Conservation (phyloP, 2,329 filamentous ascomycete species). For the Xylariaceae sp. region DNA sequence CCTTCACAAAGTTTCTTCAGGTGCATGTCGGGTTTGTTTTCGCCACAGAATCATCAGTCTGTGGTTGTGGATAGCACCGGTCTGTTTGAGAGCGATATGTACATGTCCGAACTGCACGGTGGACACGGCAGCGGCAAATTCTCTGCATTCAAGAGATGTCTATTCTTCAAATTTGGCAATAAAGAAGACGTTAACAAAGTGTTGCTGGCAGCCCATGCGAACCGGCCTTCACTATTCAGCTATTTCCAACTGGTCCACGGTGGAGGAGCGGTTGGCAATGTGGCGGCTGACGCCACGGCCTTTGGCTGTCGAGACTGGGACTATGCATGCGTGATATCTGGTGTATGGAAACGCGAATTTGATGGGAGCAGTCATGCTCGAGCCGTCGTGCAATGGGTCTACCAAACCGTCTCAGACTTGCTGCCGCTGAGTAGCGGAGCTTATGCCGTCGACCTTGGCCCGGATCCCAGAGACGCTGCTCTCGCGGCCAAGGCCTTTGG, state of each 20-base stretch:
- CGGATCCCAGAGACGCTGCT: constrained; percentile 50
- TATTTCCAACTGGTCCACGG: constrained; percentile 60
- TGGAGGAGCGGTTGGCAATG: constrained; percentile 45
- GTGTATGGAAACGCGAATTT: constrained; percentile 52
- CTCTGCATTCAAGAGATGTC: constrained; percentile 58
- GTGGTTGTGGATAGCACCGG: constrained; percentile 42
- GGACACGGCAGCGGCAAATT: constrained; percentile 55
- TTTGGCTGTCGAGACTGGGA: constrained; percentile 61
- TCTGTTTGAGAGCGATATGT: constrained; percentile 56
- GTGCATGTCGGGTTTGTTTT: too few species aligned
- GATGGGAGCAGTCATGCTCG: constrained; percentile 38
- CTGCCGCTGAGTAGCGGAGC: constrained; percentile 46
- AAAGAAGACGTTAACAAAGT: constrained; percentile 28
- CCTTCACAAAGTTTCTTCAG: too few species aligned
- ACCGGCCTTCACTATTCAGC: constrained; percentile 48
- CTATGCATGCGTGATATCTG: constrained; percentile 59
- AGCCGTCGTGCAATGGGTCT: constrained; percentile 50
- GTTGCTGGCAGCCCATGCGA: constrained; percentile 42
- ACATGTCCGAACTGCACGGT: constrained; percentile 55
- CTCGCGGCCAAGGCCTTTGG: constrained; percentile 54
- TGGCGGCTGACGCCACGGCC: constrained; percentile 43
- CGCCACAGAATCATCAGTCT: constrained; percentile 8
- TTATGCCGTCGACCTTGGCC: constrained; percentile 59
- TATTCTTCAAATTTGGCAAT: constrained; percentile 51
- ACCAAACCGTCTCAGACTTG: constrained; percentile 43